These are phyloP conservation scores for Arthrobotrys musiformis DNA, from an alignment of 2,329 filamentous ascomycete genomes.

Conservation along the genomic window DNA sequence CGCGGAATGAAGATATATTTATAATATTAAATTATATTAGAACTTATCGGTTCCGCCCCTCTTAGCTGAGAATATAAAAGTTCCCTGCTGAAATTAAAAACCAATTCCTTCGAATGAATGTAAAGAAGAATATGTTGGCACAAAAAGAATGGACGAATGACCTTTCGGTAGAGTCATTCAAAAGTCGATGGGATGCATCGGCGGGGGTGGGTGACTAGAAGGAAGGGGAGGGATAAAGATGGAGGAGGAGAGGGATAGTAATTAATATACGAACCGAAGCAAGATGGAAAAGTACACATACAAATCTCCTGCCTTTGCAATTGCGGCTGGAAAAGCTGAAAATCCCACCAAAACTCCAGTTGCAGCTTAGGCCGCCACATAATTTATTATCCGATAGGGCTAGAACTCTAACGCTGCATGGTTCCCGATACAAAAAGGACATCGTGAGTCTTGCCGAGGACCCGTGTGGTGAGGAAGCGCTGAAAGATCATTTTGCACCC, in stretches of 20 bases:
- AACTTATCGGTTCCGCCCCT: neutral
- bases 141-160: constrained; percentile 54
- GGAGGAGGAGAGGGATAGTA: constrained; percentile 18
- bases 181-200: constrained; percentile 43
- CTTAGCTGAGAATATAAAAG: constrained; percentile 1
- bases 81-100: neutral
- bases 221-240: constrained; percentile 11
- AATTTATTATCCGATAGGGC: constrained; percentile 26
- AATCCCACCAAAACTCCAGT: constrained; percentile 1
- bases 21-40: too few relatives aligned
- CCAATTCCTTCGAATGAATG: constrained; percentile 23
- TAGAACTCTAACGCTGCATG: constrained; percentile 15
- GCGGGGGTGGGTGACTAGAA: constrained; percentile 21
- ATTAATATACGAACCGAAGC: neutral
- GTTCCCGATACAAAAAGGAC: constrained; percentile 16
- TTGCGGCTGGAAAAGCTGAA: constrained; percentile 30
- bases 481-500: constrained; percentile 7
- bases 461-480: neutral
- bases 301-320: constrained; percentile 28
- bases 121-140: constrained; percentile 23
- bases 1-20: constrained; percentile 2
- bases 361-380: constrained; percentile 13
- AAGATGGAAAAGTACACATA: constrained; percentile 9
- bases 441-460: constrained; percentile 9
- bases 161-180: constrained; percentile 47